Percentiles rank a stretch among this genome's conserved stretches.
These are phyloP conservation scores for Trichoderma hamatum DNA, from an alignment of 2,329 filamentous ascomycete genomes.

Conservation along the genomic window DNA sequence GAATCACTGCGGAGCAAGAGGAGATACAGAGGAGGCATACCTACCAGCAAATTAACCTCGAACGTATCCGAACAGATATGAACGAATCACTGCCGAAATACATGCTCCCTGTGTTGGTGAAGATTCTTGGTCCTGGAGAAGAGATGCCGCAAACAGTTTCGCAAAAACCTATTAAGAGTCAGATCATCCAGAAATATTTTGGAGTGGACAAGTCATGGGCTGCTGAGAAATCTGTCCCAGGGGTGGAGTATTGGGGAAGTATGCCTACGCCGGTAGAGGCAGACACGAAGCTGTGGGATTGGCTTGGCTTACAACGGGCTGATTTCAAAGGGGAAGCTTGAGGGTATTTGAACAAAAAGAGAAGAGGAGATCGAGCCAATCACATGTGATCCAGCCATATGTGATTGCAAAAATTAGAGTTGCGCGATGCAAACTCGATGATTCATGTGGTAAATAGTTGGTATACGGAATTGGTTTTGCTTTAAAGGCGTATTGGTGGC, in stretches of 20 bases:
- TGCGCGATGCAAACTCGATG: background rate
- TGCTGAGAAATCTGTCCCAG: constrained; percentile 22
- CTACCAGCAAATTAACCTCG: constrained; percentile 17
- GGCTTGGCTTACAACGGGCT: constrained; percentile 25
- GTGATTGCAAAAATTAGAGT: too few species aligned
- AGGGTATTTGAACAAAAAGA: background rate
- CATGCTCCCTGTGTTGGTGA: constrained; percentile 30
- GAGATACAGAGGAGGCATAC: background rate
- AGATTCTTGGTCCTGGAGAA: constrained; percentile 27
- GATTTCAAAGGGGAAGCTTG: constrained; percentile 17
- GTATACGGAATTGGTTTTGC: background rate
- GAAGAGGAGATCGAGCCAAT: background rate
- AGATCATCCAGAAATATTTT: constrained; percentile 29
- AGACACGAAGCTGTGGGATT: constrained; percentile 29
- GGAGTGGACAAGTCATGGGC: constrained; percentile 24
- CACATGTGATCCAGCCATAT: background rate
- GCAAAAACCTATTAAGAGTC: constrained; percentile 28
- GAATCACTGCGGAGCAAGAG: constrained; percentile 20
- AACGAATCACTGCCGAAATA: constrained; percentile 21
- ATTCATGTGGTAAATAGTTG: background rate
- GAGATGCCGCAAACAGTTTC: constrained; percentile 30
- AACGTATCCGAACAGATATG: constrained; percentile 29
- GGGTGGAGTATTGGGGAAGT: constrained; percentile 27
- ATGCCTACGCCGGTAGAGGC: background rate
- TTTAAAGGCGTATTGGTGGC: background rate